Percentiles rank a stretch among this genome's conserved stretches.
Conservation (phyloP, 106 monocot genomes). For the Allium fistulosum region DNA sequence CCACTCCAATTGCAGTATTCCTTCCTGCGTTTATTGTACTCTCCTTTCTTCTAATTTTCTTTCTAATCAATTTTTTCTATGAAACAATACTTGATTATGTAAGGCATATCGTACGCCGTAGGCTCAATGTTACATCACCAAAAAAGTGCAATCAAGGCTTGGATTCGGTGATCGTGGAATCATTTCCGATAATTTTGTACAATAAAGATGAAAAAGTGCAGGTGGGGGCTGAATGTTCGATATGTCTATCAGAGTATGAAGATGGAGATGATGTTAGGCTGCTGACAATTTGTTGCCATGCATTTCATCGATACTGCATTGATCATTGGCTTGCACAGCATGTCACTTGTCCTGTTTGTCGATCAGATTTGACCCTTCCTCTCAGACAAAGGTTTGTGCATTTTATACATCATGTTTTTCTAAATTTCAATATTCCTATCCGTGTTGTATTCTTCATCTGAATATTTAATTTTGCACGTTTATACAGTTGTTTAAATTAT, state of each 20-base stretch:
- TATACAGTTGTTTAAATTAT: too few relatives aligned
- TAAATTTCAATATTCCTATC: too few relatives aligned
- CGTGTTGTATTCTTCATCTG: too few relatives aligned
- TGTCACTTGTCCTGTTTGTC: slow-evolving; percentile 37
- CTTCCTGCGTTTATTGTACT: slow-evolving; percentile 29
- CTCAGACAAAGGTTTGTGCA: too few relatives aligned
- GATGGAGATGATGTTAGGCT: slow-evolving; percentile 22
- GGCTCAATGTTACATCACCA: not conserved
- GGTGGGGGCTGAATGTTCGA: slow-evolving; percentile 15
- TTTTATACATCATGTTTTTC: too few relatives aligned
- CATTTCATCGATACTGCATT: slow-evolving; percentile 30
- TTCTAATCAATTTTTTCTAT: slow-evolving; percentile 31
- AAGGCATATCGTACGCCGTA: not conserved
- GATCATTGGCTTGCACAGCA: slow-evolving; percentile 31
- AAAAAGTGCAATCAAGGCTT: not conserved
- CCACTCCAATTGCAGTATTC: slow-evolving; percentile 19
- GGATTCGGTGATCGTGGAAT: not conserved
- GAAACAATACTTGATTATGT: slow-evolving; percentile 27
- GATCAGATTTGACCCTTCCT: slow-evolving; percentile 15
- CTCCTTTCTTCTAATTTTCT: slow-evolving; percentile 33
- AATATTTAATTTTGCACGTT: too few relatives aligned
- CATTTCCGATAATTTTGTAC: not conserved
- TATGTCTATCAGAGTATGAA: slow-evolving; percentile 32
- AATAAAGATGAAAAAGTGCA: slow-evolving; percentile 6
- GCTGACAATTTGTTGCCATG: slow-evolving; percentile 39